Conservation (phyloP, 331 rosid species). For the Telfairia occidentalis region DNA sequence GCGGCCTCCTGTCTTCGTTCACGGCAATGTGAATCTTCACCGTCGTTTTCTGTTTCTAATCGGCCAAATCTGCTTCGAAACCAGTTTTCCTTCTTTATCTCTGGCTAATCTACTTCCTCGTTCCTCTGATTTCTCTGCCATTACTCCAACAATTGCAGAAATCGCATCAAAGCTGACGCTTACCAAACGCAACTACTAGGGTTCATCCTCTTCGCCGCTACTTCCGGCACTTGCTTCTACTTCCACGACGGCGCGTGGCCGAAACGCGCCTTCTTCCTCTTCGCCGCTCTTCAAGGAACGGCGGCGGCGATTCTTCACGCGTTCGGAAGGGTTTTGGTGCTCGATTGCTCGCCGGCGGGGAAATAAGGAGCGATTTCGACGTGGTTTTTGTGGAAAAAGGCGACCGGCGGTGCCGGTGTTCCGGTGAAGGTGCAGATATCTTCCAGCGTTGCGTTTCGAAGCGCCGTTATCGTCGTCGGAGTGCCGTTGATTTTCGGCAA, state of each 20-base stretch:
- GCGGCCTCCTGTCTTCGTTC: constrained; percentile 49
- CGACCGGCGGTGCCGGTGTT: constrained; percentile 37
- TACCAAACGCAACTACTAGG: constrained; percentile 70
- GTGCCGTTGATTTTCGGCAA: constrained; percentile 48
- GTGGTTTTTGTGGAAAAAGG: constrained; percentile 56
- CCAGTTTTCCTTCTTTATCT: constrained; percentile 41
- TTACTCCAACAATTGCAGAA: constrained; percentile 45
- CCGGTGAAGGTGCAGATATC: constrained; percentile 28
- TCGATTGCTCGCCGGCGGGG: constrained; percentile 65
- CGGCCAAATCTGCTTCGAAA: constrained; percentile 47
- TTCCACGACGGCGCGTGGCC: constrained; percentile 33
- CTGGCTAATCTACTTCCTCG: constrained; percentile 62
- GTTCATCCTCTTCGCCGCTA: constrained; percentile 33
- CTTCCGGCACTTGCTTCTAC: constrained; percentile 51
- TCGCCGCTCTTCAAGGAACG: constrained; percentile 48
- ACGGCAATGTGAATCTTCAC: constrained; percentile 61
- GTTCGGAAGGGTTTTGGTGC: constrained; percentile 41
- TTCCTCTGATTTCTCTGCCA: constrained; percentile 56
- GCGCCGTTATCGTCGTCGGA: constrained; percentile 37
- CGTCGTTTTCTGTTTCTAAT: constrained; percentile 54
- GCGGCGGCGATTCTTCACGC: constrained; percentile 58
- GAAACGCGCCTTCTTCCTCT: constrained; percentile 24
- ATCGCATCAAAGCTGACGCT: constrained; percentile 30
- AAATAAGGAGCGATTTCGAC: constrained; percentile 65
- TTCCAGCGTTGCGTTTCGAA: constrained; percentile 43